These are phyloP conservation scores for Wickerhamomyces canadensis DNA, from an alignment of 805 yeast species.

Conservation along the genomic window DNA sequence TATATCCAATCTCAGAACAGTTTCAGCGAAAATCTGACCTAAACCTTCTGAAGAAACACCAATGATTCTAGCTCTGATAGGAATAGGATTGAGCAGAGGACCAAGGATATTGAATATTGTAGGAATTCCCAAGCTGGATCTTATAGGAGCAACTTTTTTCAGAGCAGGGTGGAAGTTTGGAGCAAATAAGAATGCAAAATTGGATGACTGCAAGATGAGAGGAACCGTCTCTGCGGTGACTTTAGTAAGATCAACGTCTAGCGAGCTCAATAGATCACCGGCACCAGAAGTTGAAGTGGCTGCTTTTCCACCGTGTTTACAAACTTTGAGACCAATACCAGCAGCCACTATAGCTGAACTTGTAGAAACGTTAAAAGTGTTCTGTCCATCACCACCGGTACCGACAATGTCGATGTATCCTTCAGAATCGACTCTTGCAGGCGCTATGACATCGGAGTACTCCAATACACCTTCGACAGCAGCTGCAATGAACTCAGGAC, in stretches of 20 bases:
- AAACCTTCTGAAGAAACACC: conserved; percentile 82
- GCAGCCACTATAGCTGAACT: conserved; percentile 93
- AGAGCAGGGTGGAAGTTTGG: conserved; percentile 93
- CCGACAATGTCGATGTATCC: conserved; percentile 90
- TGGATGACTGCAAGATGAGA: conserved; percentile 40
- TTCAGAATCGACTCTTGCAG: conserved; percentile 34
- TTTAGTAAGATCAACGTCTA: conserved; percentile 79
- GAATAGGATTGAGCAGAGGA: conserved; percentile 89
- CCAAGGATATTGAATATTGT: conserved; percentile 93
- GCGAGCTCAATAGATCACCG: conserved; percentile 73
- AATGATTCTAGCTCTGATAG: conserved; percentile 68
- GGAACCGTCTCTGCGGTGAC: conserved; percentile 63
- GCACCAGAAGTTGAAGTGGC: conserved; percentile 91
- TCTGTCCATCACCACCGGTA: conserved; percentile 98
- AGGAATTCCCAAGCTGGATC: conserved; percentile 80
- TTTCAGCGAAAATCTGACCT: conserved; percentile 81
- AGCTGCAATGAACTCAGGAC: conserved; percentile 76
- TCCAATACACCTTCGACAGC: conserved; percentile 75
- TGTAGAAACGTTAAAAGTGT: conserved; percentile 94
- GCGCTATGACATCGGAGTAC: conserved; percentile 52
- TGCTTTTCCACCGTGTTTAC: conserved; percentile 98
- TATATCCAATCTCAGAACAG: conserved; percentile 60
- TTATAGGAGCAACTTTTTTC: conserved; percentile 74
- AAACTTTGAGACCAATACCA: conserved; percentile 74
- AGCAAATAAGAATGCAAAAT: conserved; percentile 75